A percentile compares a stretch with the other conserved stretches of the same genome.
Evolutionary conservation across 768 basidiomycete genomes (phyloP).

Genomic region (Exidia glandulosa): DNA sequence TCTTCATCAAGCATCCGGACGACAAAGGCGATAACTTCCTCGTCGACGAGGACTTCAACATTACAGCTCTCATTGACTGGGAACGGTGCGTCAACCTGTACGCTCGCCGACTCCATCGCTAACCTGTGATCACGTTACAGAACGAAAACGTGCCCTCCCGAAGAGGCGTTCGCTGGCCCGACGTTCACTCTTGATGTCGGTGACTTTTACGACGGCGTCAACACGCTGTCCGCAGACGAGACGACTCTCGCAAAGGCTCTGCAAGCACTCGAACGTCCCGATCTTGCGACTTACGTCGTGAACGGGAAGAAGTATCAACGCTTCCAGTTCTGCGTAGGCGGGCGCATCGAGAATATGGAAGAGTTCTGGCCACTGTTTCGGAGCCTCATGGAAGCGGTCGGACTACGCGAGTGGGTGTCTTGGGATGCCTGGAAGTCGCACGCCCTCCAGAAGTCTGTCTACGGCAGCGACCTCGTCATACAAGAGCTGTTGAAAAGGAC

Average conservation of each 20-base stretch:
- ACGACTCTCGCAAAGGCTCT: not conserved
- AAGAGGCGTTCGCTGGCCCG: conserved; percentile 9
- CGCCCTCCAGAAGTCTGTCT: not conserved
- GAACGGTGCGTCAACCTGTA: conserved; percentile 14
- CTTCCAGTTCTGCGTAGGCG: not conserved
- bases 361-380: not conserved
- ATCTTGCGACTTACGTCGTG: conserved; percentile 5
- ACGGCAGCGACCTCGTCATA: not conserved
- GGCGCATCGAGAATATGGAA: not conserved
- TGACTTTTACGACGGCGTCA: conserved; percentile 5
- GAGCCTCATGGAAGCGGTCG: not conserved
- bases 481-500: not conserved
- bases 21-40: conserved; percentile 18
- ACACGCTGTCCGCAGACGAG: conserved; percentile 4
- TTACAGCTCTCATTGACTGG: conserved; percentile 21
- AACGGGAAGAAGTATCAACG: not conserved
- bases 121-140: not conserved
- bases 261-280: not conserved
- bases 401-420: not conserved
- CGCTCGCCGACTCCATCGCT: not conserved
- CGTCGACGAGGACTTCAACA: conserved; percentile 13
- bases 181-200: conserved; percentile 6
- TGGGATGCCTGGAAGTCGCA: not conserved
- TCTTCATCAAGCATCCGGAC: conserved; percentile 14
- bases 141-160: conserved; percentile 13